phyloP scores from a whole-genome alignment of 2,329 filamentous ascomycete genomes.

The Sporothrix sp. region DNA sequence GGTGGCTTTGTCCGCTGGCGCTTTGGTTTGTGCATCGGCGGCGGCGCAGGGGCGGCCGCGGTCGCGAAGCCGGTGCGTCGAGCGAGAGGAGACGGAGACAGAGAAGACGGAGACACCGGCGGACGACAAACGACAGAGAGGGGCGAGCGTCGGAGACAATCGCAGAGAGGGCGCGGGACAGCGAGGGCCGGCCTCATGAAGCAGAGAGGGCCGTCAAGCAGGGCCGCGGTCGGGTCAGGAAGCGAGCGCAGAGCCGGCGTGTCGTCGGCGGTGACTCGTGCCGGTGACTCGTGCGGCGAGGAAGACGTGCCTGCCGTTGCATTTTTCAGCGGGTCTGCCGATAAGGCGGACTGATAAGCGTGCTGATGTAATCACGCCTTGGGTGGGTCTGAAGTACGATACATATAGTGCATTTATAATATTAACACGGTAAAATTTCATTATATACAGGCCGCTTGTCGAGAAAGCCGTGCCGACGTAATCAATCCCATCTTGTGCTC shows the following conservation, averaged over 20 bases:
- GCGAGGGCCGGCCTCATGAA: neutral
- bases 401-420: too few relatives aligned
- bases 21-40: constrained; percentile 6
- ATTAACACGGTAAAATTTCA: too few relatives aligned
- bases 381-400: too few relatives aligned
- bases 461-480: too few relatives aligned
- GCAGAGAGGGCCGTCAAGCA: neutral
- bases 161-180: neutral
- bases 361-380: too few relatives aligned
- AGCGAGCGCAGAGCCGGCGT: too few relatives aligned
- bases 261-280: neutral
- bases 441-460: too few relatives aligned
- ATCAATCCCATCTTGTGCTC: too few relatives aligned
- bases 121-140: neutral
- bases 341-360: too few relatives aligned
- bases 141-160: neutral
- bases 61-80: neutral
- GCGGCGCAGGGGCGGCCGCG: neutral
- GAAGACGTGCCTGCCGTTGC: neutral
- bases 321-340: constrained; percentile 1
- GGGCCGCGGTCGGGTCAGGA: too few relatives aligned
- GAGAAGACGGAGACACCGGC: neutral
- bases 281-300: constrained; percentile 11
- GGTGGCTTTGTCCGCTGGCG: constrained; percentile 8
- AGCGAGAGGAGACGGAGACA: neutral